Percentiles rank a stretch among this genome's conserved stretches.
phyloP scores from a whole-genome alignment of 805 yeast species.

The Diddensiella santjacobensis region DNA sequence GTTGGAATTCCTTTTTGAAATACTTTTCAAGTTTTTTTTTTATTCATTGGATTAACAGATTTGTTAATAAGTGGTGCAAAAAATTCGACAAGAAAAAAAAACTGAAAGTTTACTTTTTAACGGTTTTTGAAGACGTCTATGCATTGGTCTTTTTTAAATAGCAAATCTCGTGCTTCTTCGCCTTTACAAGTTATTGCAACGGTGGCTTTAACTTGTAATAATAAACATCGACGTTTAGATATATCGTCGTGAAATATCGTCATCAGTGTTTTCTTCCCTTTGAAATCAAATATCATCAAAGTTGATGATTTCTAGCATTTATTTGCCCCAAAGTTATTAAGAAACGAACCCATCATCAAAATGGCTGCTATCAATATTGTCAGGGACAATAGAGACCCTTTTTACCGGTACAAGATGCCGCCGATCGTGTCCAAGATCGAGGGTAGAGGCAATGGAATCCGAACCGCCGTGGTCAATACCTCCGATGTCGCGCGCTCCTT shows the following conservation, averaged over 20 bases:
- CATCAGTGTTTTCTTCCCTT: not conserved
- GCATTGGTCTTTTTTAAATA: constrained; percentile 20
- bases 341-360: constrained; percentile 22
- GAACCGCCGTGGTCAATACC: constrained; percentile 86
- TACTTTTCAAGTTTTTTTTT: too few relatives aligned
- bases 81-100: too few relatives aligned
- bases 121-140: too few relatives aligned
- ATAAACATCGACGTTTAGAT: not conserved
- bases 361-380: constrained; percentile 92
- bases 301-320: not conserved
- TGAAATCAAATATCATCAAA: not conserved
- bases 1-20: too few relatives aligned
- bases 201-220: constrained; percentile 3
- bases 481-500: constrained; percentile 92
- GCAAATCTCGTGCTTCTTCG: constrained; percentile 4
- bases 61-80: too few relatives aligned
- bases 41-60: too few relatives aligned
- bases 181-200: not conserved
- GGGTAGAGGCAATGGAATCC: constrained; percentile 99
- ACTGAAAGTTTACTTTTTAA: too few relatives aligned
- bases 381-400: constrained; percentile 96
- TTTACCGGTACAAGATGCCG: constrained; percentile 99
- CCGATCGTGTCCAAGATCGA: constrained; percentile 94
- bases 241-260: not conserved
- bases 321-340: not conserved